Evolutionary conservation across 2,329 filamentous ascomycete species (phyloP), one percentile per base, ranked within the genome.

Genomic region (Verticillium klebahnii): DNA sequence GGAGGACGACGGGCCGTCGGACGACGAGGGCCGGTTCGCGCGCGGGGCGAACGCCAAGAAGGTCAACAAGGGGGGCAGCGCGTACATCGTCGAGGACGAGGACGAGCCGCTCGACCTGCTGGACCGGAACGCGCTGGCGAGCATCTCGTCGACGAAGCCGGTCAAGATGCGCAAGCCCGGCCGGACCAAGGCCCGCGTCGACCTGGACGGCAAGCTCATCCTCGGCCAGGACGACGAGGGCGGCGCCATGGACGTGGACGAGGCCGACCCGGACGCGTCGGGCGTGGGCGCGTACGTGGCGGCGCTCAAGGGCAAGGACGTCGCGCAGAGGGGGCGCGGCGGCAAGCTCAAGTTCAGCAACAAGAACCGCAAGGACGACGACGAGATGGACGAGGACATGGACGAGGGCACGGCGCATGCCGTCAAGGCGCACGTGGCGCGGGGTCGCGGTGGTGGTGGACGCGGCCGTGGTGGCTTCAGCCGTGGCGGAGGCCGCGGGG

Each of bases 91-190:
- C 64, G 94, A 98, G 78, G 91, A 96, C 64, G 92, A 96, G 62
- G 91, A 96, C 69, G 95, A 98, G 74, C 95, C 95, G 1, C 88
- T 99, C 52, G 95, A 99, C 78, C 85, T 99, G 56, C 85, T 99
- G 17, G 94, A 95, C 70, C 90, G 92, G 64, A 89, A 89, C 72
- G 92, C 93, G 9, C 85, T 99, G 52, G 94, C 92, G 60, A 95
- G 92, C 73, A 97, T 99, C 70, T 97, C 93, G 2, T 92, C 91
- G 5, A 97, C 92, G 12, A 94, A 93, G 74, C 94, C 93, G 3
- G 77, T 84, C 61, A 89, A 87, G 72, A 75, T 84, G 67, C 85
- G 85, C 72, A 82, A 83, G 69, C 80, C 80, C 60, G 84, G 77
- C 52, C 86, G 83, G 73, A 83, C 80, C 59, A 90, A 89, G 74